phyloP scores from a whole-genome alignment of 129 eudicot genomes.

The Saposhnikovia divaricata region DNA sequence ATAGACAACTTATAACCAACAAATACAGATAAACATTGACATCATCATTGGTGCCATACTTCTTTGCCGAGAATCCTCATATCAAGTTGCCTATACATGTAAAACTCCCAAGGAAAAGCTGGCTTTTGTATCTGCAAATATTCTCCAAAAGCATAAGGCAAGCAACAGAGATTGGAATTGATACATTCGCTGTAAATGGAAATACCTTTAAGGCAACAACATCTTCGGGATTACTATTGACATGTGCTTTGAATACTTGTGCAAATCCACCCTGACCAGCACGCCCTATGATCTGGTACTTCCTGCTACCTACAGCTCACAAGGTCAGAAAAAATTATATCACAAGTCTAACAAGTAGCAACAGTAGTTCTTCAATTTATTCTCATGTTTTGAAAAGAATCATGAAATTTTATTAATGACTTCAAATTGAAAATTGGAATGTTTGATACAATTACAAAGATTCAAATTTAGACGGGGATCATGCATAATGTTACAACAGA shows the following conservation, averaged over 20 bases:
- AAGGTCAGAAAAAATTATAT: not conserved
- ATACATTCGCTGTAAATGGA: not conserved
- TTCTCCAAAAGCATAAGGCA: constrained; percentile 12
- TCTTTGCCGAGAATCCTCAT: constrained; percentile 55
- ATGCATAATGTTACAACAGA: not conserved
- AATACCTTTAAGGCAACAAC: constrained; percentile 86
- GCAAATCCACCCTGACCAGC: constrained; percentile 98
- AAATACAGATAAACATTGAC: constrained; percentile 4
- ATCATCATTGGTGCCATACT: constrained; percentile 38
- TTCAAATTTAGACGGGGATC: not conserved
- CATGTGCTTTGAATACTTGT: constrained; percentile 8
- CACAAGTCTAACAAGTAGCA: not conserved
- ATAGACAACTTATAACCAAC: constrained; percentile 16
- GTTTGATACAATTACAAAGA: not conserved
- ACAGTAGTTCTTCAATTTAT: not conserved
- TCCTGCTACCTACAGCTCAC: constrained; percentile 32
- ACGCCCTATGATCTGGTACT: constrained; percentile 76
- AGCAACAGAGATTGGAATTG: not conserved
- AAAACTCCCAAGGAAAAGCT: constrained; percentile 92
- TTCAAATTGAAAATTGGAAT: not conserved
- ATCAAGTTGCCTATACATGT: constrained; percentile 95
- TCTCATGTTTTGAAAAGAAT: no score
- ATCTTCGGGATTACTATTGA: constrained; percentile 48
- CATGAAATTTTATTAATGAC: not conserved
- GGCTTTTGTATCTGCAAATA: constrained; percentile 87